Conservation (phyloP, 192 early-diverging fungal genomes). For the Bifiguratus adelaidae region DNA sequence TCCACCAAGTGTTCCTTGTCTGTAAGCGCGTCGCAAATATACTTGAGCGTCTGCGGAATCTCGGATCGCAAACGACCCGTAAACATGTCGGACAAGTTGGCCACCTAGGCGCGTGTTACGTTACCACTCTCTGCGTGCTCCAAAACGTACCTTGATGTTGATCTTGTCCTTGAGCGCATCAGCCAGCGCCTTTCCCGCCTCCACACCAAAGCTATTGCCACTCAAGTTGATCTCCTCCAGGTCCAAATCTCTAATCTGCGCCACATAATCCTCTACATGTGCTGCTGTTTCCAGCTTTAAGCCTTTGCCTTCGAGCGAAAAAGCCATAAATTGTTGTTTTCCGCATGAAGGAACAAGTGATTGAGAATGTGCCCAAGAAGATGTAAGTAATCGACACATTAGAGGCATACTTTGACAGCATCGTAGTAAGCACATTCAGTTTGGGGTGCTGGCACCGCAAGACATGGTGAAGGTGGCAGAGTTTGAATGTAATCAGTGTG, state of each 20-base stretch:
- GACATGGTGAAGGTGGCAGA: constrained; percentile 85
- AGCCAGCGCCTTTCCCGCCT: constrained; percentile 76
- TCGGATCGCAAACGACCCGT: constrained; percentile 86
- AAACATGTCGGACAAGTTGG: constrained; percentile 86
- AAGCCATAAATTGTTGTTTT: too few species aligned
- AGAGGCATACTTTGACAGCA: not conserved
- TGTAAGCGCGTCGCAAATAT: constrained; percentile 72
- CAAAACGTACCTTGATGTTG: constrained; percentile 54
- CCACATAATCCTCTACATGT: constrained; percentile 68
- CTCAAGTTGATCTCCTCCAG: constrained; percentile 63
- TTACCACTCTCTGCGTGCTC: not conserved
- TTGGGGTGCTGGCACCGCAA: constrained; percentile 85
- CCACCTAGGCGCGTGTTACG: constrained; percentile 40
- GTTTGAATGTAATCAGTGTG: constrained; percentile 83
- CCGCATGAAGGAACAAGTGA: constrained; percentile 72
- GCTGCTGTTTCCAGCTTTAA: constrained; percentile 81
- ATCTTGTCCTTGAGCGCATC: constrained; percentile 52
- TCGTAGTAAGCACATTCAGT: constrained; percentile 85
- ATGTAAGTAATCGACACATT: constrained; percentile 37
- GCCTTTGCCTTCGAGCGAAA: constrained; percentile 80
- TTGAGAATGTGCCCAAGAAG: constrained; percentile 58
- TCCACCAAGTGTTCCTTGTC: constrained; percentile 73
- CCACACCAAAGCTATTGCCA: constrained; percentile 91
- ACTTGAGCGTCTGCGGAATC: constrained; percentile 74
- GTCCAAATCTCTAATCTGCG: constrained; percentile 51